Evolutionary conservation across 495 filamentous ascomycete genomes (phyloP), one percentile per base, ranked within the genome.

Genomic region (Daldinia loculata): DNA sequence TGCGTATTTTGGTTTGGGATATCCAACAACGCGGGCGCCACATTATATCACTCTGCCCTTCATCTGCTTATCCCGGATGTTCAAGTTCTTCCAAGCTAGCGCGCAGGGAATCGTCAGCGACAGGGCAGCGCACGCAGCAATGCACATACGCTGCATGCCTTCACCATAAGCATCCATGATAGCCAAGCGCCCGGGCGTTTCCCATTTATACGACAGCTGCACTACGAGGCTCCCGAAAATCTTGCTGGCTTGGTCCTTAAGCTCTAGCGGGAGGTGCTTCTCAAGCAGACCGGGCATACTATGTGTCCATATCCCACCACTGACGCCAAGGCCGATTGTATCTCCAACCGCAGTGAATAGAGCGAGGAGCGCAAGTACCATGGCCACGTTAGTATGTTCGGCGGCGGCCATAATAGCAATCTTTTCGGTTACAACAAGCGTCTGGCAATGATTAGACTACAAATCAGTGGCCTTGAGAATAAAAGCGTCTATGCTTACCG

Each of bases 401-500:
- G 83, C 79, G 9, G 85, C 84, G 0, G 88, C 84, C 77, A 90
- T 84, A 38, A 87, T 77, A 8, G 86, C 84, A 12, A 90, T 81
- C 63, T 89, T 82, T 45, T 83, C 83, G 55, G 76, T 75, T 63
- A 90, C 81, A 27, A 89, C 83, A 8, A 80, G 60, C 6, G 60
- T 63, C 60, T 53, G 17, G 32, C 8, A 22, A 53, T 4, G 9
- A 14, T 63, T 29, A 53, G 60, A 19, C 32, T 34, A 1, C 0
- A 34, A 34, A 34, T 11, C 32, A 12, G 32, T 34, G 9, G 2
- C 32, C 32, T 34, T 63, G 2, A 29, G 32, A 14, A 32, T 6
- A 43, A 17, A 6, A 7, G 9, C 2, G 32, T 9, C 2, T 5
- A 4, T 17, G 41, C 50, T 61, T 27, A 68, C 63, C 9, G 76